phyloP scores from a whole-genome alignment of 257 asterid species.

The Solanum arcanum region DNA sequence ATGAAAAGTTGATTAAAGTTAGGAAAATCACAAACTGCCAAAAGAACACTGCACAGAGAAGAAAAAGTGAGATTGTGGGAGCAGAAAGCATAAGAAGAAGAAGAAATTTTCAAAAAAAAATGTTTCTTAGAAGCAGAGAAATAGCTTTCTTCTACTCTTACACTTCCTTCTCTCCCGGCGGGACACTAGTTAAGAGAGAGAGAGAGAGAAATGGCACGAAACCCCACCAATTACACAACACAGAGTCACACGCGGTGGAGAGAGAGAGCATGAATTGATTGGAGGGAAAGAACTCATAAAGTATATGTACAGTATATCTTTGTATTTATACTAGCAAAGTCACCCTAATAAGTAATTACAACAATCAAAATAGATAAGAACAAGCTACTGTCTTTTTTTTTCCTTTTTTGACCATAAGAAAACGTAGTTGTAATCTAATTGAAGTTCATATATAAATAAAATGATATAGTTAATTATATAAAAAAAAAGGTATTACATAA shows the following conservation, averaged over 20 bases:
- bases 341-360: neutral
- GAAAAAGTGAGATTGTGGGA: constrained; percentile 8
- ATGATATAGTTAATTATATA: too few relatives aligned
- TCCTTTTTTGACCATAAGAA: neutral
- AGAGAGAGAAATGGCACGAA: neutral
- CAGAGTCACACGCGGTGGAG: neutral
- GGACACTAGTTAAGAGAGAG: constrained; percentile 22
- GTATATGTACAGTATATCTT: neutral
- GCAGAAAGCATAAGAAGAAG: neutral
- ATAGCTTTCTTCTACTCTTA: constrained; percentile 79
- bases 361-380: neutral
- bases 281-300: neutral
- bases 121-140: constrained; percentile 80
- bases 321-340: neutral
- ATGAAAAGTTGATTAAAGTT: constrained; percentile 3
- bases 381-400: neutral
- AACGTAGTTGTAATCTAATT: neutral
- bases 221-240: neutral
- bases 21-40: neutral
- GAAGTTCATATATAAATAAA: neutral
- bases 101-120: neutral
- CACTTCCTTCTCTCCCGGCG: constrained; percentile 78
- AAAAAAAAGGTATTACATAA: too few relatives aligned
- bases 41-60: neutral
- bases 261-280: constrained; percentile 6